Percentiles rank a stretch among this genome's conserved stretches.
Evolutionary conservation across 306 rosid genomes (phyloP).

Genomic region (Hippophae gyantsensis): DNA sequence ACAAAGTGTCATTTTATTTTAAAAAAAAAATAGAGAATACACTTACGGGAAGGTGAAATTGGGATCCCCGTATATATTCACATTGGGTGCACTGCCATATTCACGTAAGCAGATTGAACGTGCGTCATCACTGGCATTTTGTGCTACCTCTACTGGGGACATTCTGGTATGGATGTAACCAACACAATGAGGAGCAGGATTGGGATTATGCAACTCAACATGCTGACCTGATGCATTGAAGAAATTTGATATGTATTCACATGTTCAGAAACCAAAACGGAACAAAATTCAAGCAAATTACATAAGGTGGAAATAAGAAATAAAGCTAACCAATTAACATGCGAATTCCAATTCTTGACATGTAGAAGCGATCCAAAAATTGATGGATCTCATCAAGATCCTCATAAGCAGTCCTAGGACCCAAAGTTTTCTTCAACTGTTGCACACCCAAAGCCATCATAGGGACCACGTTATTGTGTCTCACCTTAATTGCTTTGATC

Average conservation of each 20-base stretch:
- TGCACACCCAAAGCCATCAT: conserved; percentile 96
- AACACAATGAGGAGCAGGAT: conserved; percentile 64
- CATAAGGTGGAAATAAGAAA: conserved; percentile 10
- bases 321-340: conserved; percentile 73
- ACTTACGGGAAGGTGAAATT: conserved; percentile 90
- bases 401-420: conserved; percentile 37
- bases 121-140: conserved; percentile 74
- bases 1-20: too few relatives aligned
- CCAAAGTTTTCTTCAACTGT: conserved; percentile 69
- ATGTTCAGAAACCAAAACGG: conserved; percentile 7
- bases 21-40: not conserved
- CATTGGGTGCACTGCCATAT: conserved; percentile 77
- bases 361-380: conserved; percentile 88
- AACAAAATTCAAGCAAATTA: conserved; percentile 3
- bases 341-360: conserved; percentile 98
- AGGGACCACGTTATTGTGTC: conserved; percentile 96
- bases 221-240: conserved; percentile 71
- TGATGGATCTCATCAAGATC: conserved; percentile 80
- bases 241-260: conserved; percentile 12
- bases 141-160: conserved; percentile 80
- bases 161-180: conserved; percentile 87
- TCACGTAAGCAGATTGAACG: conserved; percentile 72
- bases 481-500: conserved; percentile 90
- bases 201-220: conserved; percentile 91
- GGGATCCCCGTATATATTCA: conserved; percentile 73